A percentile compares a stretch with the other conserved stretches of the same genome.
Conservation (phyloP, 331 rosid species). For the Arachis monticola region DNA sequence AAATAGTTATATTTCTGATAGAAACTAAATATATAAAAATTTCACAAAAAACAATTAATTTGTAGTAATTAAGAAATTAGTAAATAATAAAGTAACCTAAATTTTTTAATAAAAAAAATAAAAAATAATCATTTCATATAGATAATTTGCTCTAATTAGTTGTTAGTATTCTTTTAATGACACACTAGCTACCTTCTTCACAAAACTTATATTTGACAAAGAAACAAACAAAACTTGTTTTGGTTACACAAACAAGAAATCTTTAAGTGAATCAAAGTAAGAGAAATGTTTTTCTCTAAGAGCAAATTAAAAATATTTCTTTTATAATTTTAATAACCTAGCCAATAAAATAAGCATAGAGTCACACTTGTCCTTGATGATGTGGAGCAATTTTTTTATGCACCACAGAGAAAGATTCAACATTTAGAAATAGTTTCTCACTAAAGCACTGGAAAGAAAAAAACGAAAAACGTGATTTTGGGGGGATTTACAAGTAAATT, state of each 20-base stretch:
- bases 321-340: neutral
- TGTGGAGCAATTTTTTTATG: slow-evolving; percentile 30
- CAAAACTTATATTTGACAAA: neutral
- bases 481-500: slow-evolving; percentile 40
- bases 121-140: neutral
- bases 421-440: slow-evolving; percentile 32
- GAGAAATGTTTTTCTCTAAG: no score
- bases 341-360: slow-evolving; percentile 31
- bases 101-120: neutral
- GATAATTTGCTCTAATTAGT: neutral
- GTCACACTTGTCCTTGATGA: slow-evolving; percentile 38
- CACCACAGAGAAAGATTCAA: slow-evolving; percentile 37
- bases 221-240: neutral
- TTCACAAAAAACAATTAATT: no score
- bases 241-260: neutral
- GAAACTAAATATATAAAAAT: no score
- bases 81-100: no score
- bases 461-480: slow-evolving; percentile 46
- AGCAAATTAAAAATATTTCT: no score
- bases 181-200: neutral
- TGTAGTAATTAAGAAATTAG: no score
- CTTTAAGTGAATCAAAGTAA: no score
- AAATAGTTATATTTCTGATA: no score
- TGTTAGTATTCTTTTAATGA: no score
- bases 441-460: slow-evolving; percentile 21